Percentiles rank a stretch among this genome's conserved stretches.
These are phyloP conservation scores for Striga hermonthica DNA, from an alignment of 305 asterid species.

Conservation along the genomic window DNA sequence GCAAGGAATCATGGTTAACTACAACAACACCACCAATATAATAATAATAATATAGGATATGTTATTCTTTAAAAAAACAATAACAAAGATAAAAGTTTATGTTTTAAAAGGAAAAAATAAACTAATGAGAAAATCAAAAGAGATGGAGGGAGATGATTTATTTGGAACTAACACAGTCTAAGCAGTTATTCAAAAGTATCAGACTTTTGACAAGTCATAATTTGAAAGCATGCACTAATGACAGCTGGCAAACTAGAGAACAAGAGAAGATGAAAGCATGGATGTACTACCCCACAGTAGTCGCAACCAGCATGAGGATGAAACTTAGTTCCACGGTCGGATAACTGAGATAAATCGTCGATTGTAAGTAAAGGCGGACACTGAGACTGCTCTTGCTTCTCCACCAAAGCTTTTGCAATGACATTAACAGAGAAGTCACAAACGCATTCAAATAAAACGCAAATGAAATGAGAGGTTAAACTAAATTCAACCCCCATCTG, in stretches of 20 bases:
- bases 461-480: background rate
- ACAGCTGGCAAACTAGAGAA: background rate
- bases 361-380: constrained; percentile 22
- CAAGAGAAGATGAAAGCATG: constrained; percentile 10
- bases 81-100: no score
- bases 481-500: background rate
- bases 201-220: background rate
- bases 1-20: constrained; percentile 26
- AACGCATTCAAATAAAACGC: constrained; percentile 9
- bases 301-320: constrained; percentile 67
- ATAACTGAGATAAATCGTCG: constrained; percentile 25
- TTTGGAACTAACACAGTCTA: constrained; percentile 9
- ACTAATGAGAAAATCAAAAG: background rate
- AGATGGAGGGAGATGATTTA: background rate
- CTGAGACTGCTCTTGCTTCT: constrained; percentile 31
- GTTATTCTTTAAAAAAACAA: no score
- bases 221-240: background rate
- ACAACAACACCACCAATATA: no score
- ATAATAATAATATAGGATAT: no score
- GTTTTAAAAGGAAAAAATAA: no score
- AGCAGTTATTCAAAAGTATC: background rate
- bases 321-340: constrained; percentile 35
- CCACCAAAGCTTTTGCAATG: constrained; percentile 34
- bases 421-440: constrained; percentile 11
- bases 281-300: constrained; percentile 65